Conservation (phyloP, 2,329 filamentous ascomycete genomes). For the Aureobasidium sp. region DNA sequence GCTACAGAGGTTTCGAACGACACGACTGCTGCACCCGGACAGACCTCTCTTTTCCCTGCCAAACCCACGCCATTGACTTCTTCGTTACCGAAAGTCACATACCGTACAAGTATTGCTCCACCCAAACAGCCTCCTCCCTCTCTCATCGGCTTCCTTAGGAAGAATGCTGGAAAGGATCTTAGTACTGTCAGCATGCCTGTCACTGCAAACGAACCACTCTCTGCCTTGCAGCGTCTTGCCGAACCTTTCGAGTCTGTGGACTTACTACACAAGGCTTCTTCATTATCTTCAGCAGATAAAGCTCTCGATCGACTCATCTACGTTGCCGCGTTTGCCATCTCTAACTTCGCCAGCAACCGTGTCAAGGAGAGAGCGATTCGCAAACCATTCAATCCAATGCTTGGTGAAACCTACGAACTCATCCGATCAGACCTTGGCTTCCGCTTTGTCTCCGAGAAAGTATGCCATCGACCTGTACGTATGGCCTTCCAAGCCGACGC, state of each 20-base stretch:
- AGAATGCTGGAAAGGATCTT: constrained; percentile 96
- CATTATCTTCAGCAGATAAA: constrained; percentile 39
- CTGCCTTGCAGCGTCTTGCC: constrained; percentile 75
- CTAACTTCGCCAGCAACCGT: constrained; percentile 70
- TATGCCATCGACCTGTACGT: constrained; percentile 83
- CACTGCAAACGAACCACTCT: constrained; percentile 87
- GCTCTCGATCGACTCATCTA: constrained; percentile 68
- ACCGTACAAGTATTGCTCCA: constrained; percentile 61
- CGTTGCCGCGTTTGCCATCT: constrained; percentile 84
- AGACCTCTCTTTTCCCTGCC: constrained; percentile 53
- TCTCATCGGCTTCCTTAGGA: constrained; percentile 85
- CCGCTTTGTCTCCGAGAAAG: constrained; percentile 89
- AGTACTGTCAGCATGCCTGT: constrained; percentile 97
- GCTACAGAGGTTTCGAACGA: constrained; percentile 22
- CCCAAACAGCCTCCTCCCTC: constrained; percentile 77
- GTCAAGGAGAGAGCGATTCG: constrained; percentile 86
- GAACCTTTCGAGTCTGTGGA: constrained; percentile 88
- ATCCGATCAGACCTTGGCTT: constrained; percentile 81
- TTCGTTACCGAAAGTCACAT: constrained; percentile 57
- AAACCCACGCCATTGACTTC: constrained; percentile 70
- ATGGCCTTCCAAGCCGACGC: constrained; percentile 85
- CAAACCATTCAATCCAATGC: constrained; percentile 94
- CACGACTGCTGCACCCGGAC: constrained; percentile 15
- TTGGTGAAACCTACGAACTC: constrained; percentile 92
- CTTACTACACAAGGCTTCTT: constrained; percentile 66